Conservation (phyloP, 495 filamentous ascomycete species). For the Talaromyces wortmannii region DNA sequence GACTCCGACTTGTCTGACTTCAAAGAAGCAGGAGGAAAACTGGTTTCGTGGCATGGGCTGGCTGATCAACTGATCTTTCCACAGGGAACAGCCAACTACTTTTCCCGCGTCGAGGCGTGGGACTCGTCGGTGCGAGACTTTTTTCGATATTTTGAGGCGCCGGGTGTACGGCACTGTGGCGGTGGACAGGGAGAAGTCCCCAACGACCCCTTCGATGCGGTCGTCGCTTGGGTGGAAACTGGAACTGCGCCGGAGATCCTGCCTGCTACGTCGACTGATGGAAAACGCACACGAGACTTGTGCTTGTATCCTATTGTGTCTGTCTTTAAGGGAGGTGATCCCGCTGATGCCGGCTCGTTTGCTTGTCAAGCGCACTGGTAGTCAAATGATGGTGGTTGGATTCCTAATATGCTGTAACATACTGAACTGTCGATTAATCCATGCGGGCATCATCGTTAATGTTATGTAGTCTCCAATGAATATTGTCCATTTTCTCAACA, state of each 20-base stretch:
- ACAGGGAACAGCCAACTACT: conserved; percentile 13
- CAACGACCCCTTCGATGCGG: conserved; percentile 11
- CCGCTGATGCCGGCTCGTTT: conserved; percentile 2
- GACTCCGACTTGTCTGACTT: too few species aligned
- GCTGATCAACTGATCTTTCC: conserved; percentile 11
- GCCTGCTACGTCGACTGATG: conserved; percentile 9
- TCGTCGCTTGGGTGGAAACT: conserved; percentile 37
- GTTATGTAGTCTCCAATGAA: too few species aligned
- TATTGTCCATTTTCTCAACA: too few species aligned
- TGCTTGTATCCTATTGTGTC: conserved; percentile 9
- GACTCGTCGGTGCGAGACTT: conserved; percentile 12
- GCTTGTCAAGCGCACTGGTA: neutral
- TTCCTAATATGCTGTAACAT: too few species aligned
- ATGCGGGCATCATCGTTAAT: too few species aligned
- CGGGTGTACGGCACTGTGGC: conserved; percentile 19
- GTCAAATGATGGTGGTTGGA: too few species aligned
- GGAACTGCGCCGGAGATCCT: conserved; percentile 23
- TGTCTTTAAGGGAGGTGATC: conserved; percentile 8
- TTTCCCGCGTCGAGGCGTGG: conserved; percentile 4
- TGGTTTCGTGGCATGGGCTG: conserved; percentile 33
- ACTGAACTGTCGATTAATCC: too few species aligned
- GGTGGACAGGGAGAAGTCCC: conserved; percentile 14
- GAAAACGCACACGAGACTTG: neutral
- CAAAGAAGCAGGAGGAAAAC: conserved; percentile 18
- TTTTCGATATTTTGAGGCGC: conserved; percentile 17